These are phyloP conservation scores for Pseudomassariella vexata DNA, from an alignment of 2,329 filamentous ascomycete genomes.

Conservation along the genomic window DNA sequence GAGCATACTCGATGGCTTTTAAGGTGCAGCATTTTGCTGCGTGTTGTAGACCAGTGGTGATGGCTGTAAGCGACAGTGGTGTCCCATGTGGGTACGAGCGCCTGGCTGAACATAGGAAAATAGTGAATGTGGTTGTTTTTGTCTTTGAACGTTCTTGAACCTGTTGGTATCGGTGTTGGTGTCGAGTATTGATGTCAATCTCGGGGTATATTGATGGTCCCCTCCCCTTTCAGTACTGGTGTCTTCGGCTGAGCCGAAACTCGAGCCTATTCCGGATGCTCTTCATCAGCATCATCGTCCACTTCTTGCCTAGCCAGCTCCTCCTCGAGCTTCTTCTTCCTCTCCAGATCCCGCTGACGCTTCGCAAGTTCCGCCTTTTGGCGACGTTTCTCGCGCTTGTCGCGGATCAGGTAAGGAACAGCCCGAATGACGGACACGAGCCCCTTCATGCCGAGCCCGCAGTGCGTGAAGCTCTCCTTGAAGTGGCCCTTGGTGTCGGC, in stretches of 20 bases:
- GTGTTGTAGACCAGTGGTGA: too few relatives aligned
- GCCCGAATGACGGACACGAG: slow-evolving; percentile 24
- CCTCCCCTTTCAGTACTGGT: too few relatives aligned
- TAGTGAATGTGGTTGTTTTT: slow-evolving; percentile 2
- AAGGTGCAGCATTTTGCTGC: too few relatives aligned
- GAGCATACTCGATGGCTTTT: too few relatives aligned
- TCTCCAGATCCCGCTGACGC: slow-evolving; percentile 23
- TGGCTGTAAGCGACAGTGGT: too few relatives aligned
- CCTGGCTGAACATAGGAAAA: slow-evolving; percentile 3
- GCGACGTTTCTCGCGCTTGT: slow-evolving; percentile 28
- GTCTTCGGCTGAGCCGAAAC: too few relatives aligned
- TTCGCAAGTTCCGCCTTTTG: slow-evolving; percentile 23
- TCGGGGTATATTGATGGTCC: slow-evolving; percentile 6
- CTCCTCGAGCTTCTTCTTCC: slow-evolving; percentile 30
- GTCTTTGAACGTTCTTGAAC: too few relatives aligned
- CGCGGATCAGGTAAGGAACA: slow-evolving; percentile 28
- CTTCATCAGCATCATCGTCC: slow-evolving; percentile 3
- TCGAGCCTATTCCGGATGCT: slow-evolving; percentile 4
- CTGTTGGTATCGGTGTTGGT: too few relatives aligned
- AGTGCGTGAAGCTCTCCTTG: slow-evolving; percentile 27
- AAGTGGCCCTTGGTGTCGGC: slow-evolving; percentile 34
- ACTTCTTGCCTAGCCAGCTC: slow-evolving; percentile 10
- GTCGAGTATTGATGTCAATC: not conserved
- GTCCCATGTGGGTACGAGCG: too few relatives aligned
- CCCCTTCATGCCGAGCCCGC: slow-evolving; percentile 27